phyloP scores from a whole-genome alignment of 768 basidiomycete genomes.

The Sporobolomyces pararoseus region DNA sequence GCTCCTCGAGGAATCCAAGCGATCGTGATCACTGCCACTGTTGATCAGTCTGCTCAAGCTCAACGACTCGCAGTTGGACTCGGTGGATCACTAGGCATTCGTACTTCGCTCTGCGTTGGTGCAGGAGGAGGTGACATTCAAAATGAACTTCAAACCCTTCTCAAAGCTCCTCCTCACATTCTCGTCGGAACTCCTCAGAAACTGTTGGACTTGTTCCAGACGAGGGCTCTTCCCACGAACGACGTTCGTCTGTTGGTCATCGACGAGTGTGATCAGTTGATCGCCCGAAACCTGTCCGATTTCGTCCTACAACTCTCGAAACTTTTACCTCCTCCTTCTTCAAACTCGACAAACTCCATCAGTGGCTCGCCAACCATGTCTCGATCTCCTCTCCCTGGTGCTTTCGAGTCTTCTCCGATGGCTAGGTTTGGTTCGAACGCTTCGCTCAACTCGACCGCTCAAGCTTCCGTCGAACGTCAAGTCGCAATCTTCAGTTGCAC shows the following conservation, averaged over 20 bases:
- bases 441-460: neutral
- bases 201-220: slow-evolving; percentile 81
- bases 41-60: slow-evolving; percentile 97
- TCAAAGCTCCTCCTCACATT: slow-evolving; percentile 85
- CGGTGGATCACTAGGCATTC: slow-evolving; percentile 85
- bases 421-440: slow-evolving; percentile 43
- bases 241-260: slow-evolving; percentile 91
- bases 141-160: slow-evolving; percentile 68
- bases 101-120: slow-evolving; percentile 76
- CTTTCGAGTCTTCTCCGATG: slow-evolving; percentile 45
- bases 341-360: slow-evolving; percentile 48
- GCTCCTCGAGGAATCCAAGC: slow-evolving; percentile 73
- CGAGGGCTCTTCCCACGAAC: slow-evolving; percentile 22
- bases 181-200: slow-evolving; percentile 97
- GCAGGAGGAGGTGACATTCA: slow-evolving; percentile 48
- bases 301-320: slow-evolving; percentile 91
- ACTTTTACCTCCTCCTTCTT: slow-evolving; percentile 68
- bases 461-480: slow-evolving; percentile 69
- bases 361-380: slow-evolving; percentile 38
- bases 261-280: slow-evolving; percentile 96
- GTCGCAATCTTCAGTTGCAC: slow-evolving; percentile 97
- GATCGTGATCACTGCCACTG: slow-evolving; percentile 93
- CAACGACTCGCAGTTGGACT: slow-evolving; percentile 91
- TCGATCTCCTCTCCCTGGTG: slow-evolving; percentile 45
- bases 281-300: slow-evolving; percentile 93